These are phyloP conservation scores for Rhodamnia rubescens DNA, from an alignment of 345 rosid genomes.

Conservation along the genomic window DNA sequence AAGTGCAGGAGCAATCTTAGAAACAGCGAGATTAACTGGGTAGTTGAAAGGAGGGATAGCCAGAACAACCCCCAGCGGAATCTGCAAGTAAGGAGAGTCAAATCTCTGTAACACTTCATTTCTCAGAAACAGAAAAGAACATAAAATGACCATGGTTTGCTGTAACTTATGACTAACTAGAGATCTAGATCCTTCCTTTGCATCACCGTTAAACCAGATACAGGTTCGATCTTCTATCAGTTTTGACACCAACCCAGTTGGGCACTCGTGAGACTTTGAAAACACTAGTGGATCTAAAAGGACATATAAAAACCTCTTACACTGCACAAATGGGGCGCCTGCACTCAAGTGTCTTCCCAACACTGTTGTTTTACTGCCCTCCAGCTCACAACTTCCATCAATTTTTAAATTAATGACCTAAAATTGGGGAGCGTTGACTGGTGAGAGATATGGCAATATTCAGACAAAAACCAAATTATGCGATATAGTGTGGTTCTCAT, in stretches of 20 bases:
- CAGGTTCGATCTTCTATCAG: background rate
- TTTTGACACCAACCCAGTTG: background rate
- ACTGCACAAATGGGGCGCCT: background rate
- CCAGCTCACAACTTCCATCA: background rate
- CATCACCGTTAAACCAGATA: background rate
- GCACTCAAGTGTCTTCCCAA: background rate
- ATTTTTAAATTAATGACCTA: background rate
- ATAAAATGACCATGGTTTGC: background rate
- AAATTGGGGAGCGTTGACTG: background rate
- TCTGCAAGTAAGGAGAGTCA: slow-evolving; percentile 22
- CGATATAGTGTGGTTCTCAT: background rate
- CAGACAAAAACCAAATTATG: background rate
- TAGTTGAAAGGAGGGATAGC: slow-evolving; percentile 99
- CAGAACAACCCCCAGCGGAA: slow-evolving; percentile 82
- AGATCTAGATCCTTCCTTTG: background rate
- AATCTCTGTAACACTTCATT: background rate
- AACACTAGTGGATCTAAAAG: background rate
- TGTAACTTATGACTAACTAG: background rate
- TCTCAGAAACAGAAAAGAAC: background rate
- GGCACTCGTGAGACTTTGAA: background rate
- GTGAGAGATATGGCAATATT: background rate
- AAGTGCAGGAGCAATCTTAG: slow-evolving; percentile 88
- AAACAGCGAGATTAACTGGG: slow-evolving; percentile 96
- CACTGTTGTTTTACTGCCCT: background rate
- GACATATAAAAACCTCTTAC: background rate